Evolutionary conservation across 768 basidiomycete species (phyloP).

Genomic region (Goffeauzyma gilvescens): DNA sequence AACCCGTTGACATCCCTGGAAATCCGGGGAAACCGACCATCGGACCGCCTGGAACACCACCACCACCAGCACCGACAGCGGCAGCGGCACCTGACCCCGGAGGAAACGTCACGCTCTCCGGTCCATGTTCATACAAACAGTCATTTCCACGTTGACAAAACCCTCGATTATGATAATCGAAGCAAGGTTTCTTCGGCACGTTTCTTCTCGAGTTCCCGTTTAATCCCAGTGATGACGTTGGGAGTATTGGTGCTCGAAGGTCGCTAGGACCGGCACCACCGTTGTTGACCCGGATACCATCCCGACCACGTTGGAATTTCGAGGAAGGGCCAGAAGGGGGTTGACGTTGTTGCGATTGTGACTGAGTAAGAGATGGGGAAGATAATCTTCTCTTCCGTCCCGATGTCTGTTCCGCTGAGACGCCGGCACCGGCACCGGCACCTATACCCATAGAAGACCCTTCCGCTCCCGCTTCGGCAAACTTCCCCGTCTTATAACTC

Average conservation of each 20-base stretch:
- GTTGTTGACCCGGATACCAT: not conserved
- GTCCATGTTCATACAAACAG: conserved; percentile 85
- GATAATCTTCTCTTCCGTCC: not conserved
- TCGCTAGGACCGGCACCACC: not conserved
- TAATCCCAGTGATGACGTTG: not conserved
- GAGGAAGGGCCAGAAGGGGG: not conserved
- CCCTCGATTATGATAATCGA: conserved; percentile 87
- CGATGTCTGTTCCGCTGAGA: not conserved
- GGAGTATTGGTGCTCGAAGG: not conserved
- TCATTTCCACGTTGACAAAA: conserved; percentile 72
- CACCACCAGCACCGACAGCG: no score
- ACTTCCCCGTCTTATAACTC: not conserved
- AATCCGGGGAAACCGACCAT: not conserved
- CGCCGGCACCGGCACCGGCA: not conserved
- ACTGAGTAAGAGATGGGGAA: no score
- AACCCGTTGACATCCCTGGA: not conserved
- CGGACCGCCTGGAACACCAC: no score
- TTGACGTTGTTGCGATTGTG: no score
- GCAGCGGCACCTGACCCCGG: no score
- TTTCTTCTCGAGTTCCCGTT: not conserved
- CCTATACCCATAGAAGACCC: not conserved
- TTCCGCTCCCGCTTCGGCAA: not conserved
- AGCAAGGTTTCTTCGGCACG: conserved; percentile 47
- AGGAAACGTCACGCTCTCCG: conserved; percentile 45
- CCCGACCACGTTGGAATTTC: not conserved